Base-by-base conservation (phyloP, 164 flowering plant genomes). In the Nelumbo lutea region DNA sequence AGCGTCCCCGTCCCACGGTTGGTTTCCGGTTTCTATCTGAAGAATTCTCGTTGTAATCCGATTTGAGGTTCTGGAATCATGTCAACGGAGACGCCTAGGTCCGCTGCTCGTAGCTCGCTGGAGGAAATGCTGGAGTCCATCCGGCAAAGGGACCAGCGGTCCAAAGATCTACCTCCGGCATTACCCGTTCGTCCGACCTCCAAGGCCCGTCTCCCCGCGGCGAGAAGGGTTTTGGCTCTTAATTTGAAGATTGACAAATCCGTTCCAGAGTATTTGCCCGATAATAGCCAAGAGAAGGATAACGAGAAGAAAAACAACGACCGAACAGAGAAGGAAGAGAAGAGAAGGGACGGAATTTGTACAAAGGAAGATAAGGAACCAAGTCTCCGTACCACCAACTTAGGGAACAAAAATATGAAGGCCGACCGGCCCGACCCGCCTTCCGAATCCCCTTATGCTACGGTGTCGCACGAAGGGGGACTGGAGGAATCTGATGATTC, bases 41-140 rank as follows among this genome's bases (percentile, higher is more conserved):
- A 46, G 62, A 60, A 60, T 9, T 60, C 45, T 11, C 1, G 2
- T 11, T 41, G 2, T 55, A 27, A 56, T 61, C 42, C 4, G 60
- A 65, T 53, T 27, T 51, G n/a, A 3, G 64, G 55, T 9, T 46
- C 9, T 15, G 57, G 6, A 61, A 77, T 72, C 78, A 88, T 90
- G 89, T 83, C 90, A 15, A 68, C 87, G 39, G 59, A 67, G 67
- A 78, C 83, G 27, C 84, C 90, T n/a, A 46, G 81, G 45, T 67
- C 71, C 44, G 46, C 71, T 39, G 72, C 78, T 40, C 84, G 90
- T 50, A 91, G 96, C 72, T 94, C 98, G 60, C 70, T 94, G 71
- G 98, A 92, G 75, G 98, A 87, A 74, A 91, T 95, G 98, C 81
- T 95, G 73, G 97, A 95, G 6, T 86, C 90, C 15, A 82, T 95